phyloP scores from a whole-genome alignment of 176 grass and related monocot genomes.

The Melocanna baccifera region DNA sequence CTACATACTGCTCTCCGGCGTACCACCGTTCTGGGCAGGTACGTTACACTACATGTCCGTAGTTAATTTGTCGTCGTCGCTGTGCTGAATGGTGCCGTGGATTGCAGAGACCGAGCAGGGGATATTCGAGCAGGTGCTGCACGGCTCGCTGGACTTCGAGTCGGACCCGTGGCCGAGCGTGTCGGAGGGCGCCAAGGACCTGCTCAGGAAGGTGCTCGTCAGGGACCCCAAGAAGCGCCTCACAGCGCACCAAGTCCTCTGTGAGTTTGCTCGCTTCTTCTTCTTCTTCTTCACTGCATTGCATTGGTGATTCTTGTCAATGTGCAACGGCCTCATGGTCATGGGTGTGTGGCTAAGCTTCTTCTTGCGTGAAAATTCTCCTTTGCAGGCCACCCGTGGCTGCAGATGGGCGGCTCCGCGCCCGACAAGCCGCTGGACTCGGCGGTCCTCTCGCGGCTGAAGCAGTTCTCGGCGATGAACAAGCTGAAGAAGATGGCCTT shows the following conservation, averaged over 20 bases:
- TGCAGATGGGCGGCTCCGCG: slow-evolving; percentile 23
- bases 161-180: slow-evolving; percentile 45
- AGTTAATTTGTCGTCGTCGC: not conserved
- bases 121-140: slow-evolving; percentile 59
- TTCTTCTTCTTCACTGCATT: not conserved
- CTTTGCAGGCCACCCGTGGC: slow-evolving; percentile 42
- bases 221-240: slow-evolving; percentile 47
- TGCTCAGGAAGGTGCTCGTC: slow-evolving; percentile 51
- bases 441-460: slow-evolving; percentile 47
- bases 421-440: slow-evolving; percentile 58
- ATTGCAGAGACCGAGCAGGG: slow-evolving; percentile 55
- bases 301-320: not conserved
- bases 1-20: slow-evolving; percentile 54
- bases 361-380: not conserved
- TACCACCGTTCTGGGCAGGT: slow-evolving; percentile 60
- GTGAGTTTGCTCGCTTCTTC: not conserved
- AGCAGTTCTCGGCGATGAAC: slow-evolving; percentile 64
- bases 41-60: not conserved
- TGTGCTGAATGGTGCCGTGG: not conserved
- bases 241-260: slow-evolving; percentile 47
- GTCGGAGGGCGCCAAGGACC: slow-evolving; percentile 46
- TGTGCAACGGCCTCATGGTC: not conserved
- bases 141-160: slow-evolving; percentile 54
- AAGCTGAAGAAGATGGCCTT: slow-evolving; percentile 59
- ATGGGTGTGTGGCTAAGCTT: not conserved